A percentile compares a stretch with the other conserved stretches of the same genome.
These are phyloP conservation scores for Boletus fagicola DNA, from an alignment of 768 basidiomycete species.

Conservation along the genomic window DNA sequence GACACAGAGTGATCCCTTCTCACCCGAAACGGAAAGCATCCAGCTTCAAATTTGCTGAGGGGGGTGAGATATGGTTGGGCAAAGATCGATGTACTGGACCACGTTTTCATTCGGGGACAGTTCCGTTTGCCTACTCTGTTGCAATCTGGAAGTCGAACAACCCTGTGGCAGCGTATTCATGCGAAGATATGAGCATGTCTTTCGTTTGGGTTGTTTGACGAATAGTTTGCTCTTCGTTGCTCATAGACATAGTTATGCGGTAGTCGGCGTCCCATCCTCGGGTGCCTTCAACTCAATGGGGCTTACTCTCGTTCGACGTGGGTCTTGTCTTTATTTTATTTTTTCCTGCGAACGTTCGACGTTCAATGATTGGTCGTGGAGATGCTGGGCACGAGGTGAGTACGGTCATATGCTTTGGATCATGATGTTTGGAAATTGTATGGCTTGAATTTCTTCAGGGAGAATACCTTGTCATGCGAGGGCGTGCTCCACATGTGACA, in stretches of 20 bases:
- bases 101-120: constrained; percentile 16
- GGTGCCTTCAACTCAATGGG: constrained; percentile 79
- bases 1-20: constrained; percentile 65
- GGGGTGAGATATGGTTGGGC: constrained; percentile 46
- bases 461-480: constrained; percentile 58
- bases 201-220: constrained; percentile 43
- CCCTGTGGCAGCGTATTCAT: constrained; percentile 42
- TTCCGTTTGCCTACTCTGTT: constrained; percentile 59
- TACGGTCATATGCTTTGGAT: constrained; percentile 19
- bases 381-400: constrained; percentile 20
- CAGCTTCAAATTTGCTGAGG: constrained; percentile 71
- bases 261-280: constrained; percentile 46
- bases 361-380: constrained; percentile 37
- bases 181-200: constrained; percentile 78
- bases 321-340: constrained; percentile 36
- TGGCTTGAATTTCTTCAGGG: constrained; percentile 90
- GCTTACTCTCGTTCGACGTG: constrained; percentile 81
- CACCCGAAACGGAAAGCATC: constrained; percentile 66
- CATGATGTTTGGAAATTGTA: constrained; percentile 56
- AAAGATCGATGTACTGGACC: constrained; percentile 44
- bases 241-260: constrained; percentile 91
- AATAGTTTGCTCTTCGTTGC: constrained; percentile 55
- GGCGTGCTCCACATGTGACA: constrained; percentile 82
- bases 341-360: constrained; percentile 55
- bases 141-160: constrained; percentile 38